Evolutionary conservation across 441 rosid genomes (phyloP), one percentile per base, ranked within the genome.

Genomic region (Hura crepitans): DNA sequence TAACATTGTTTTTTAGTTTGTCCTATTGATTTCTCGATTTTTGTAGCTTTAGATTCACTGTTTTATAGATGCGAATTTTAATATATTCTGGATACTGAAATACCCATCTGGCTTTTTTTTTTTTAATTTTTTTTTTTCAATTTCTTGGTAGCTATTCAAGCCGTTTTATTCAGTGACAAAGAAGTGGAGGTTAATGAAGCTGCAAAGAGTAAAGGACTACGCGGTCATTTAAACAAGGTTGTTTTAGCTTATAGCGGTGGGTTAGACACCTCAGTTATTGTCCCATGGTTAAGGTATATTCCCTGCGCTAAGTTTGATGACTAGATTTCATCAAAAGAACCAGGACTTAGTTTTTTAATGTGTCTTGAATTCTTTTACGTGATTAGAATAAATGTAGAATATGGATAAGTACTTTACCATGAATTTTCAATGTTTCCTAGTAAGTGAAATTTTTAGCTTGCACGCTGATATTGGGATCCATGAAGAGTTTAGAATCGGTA

Each of bases 191-290:
- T 51, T 33, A 30, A 80, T 62, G 46, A 72, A 68, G 78, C 74
- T 71, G 55, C 79, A 13, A 80, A 81, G 49, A 77, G 79, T 43
- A 75, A 74, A 30, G 97, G 96, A 28, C 74, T 82, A 31, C 89
- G 89, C 46, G 98, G 98, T 56, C 89, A 81, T 62, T 71, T 91
- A 71, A 88, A 91, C 37, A 94, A 91, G 66, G 98, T 94, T 33
- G 98, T 94, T 72, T 84, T 94, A 51, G 96, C 98, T 65, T 91
- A 91, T 62, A 91, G 98, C 66, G 97, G 98, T 63, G 98, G 97
- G 68, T 79, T 94, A 65, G 97, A 94, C 83, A 94, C 98, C 66
- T 94, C 96, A 4, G 97, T 94, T 8, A 92, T 91, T 72, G 97
- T 94, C 33, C 98, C 98, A 35, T 94, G 98, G 98, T 80, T 91